Conservation (phyloP, 306 rosid genomes). For the Herpetospermum pedunculosum region DNA sequence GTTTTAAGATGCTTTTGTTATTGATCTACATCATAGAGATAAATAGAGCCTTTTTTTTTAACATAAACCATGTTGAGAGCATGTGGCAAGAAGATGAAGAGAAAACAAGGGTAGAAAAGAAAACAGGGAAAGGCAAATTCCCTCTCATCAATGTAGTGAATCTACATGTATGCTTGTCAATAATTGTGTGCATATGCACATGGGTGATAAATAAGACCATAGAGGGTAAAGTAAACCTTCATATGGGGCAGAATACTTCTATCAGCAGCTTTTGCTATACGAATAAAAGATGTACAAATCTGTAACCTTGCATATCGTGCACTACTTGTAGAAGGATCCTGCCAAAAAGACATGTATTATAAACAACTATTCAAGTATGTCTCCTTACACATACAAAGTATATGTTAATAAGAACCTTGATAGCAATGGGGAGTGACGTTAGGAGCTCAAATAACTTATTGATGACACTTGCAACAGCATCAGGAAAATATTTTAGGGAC, state of each 20-base stretch:
- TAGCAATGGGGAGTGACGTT: constrained; percentile 60
- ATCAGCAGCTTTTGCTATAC: constrained; percentile 88
- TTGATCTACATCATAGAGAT: background rate
- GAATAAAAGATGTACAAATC: constrained; percentile 87
- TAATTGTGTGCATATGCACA: background rate
- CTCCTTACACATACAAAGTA: background rate
- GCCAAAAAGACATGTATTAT: constrained; percentile 18
- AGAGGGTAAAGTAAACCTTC: constrained; percentile 43
- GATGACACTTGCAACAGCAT: constrained; percentile 84
- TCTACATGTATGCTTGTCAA: background rate
- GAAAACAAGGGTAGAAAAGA: background rate
- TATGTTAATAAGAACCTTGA: constrained; percentile 35
- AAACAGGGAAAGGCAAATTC: background rate
- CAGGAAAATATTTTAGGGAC: constrained; percentile 81
- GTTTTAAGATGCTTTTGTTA: background rate
- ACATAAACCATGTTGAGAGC: background rate
- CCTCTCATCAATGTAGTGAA: background rate
- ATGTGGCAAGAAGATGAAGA: background rate
- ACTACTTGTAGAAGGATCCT: constrained; percentile 64
- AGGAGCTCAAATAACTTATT: constrained; percentile 86
- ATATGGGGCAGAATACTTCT: constrained; percentile 91
- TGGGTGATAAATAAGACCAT: background rate
- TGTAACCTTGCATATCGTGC: constrained; percentile 91
- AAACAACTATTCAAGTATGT: constrained; percentile 11
- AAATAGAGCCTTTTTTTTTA: background rate